These are phyloP conservation scores for Dillenia suffruticosa DNA, from an alignment of 164 flowering plant genomes.

Conservation along the genomic window DNA sequence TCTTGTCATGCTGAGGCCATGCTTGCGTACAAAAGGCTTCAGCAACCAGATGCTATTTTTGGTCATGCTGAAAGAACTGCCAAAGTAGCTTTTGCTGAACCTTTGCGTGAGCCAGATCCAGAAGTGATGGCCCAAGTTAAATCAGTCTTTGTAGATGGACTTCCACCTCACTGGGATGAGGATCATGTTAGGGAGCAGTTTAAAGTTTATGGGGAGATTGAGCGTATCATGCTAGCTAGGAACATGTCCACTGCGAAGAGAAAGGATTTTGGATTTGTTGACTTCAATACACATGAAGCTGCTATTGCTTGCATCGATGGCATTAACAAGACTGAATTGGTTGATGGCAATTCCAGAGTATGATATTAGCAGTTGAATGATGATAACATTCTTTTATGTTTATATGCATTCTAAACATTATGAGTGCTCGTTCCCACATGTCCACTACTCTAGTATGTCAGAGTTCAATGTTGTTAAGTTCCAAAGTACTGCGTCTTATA, in stretches of 20 bases:
- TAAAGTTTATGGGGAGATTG: constrained; percentile 62
- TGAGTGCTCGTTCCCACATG: no score
- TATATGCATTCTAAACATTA: no score
- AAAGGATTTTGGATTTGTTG: constrained; percentile 84
- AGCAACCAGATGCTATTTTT: constrained; percentile 71
- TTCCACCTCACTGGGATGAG: constrained; percentile 77
- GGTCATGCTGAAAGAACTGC: constrained; percentile 80
- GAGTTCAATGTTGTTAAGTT: no score
- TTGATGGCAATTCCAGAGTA: constrained; percentile 67
- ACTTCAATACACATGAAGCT: constrained; percentile 61
- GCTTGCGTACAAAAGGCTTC: constrained; percentile 76
- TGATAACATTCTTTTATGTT: background rate
- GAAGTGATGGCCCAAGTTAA: constrained; percentile 79
- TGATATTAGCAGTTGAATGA: background rate
- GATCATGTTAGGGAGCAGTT: constrained; percentile 54
- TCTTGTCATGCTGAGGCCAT: constrained; percentile 72
- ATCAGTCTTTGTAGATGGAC: constrained; percentile 72
- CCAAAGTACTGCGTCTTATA: no score
- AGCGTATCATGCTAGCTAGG: constrained; percentile 56
- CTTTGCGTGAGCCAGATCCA: constrained; percentile 74
- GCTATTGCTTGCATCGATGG: constrained; percentile 62
- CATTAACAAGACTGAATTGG: constrained; percentile 43
- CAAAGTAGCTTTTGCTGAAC: constrained; percentile 87
- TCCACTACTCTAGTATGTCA: no score
- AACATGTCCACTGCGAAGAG: constrained; percentile 83